Conservation (phyloP, 78 protist genomes). For the Planoprotostelium fungivorum region DNA sequence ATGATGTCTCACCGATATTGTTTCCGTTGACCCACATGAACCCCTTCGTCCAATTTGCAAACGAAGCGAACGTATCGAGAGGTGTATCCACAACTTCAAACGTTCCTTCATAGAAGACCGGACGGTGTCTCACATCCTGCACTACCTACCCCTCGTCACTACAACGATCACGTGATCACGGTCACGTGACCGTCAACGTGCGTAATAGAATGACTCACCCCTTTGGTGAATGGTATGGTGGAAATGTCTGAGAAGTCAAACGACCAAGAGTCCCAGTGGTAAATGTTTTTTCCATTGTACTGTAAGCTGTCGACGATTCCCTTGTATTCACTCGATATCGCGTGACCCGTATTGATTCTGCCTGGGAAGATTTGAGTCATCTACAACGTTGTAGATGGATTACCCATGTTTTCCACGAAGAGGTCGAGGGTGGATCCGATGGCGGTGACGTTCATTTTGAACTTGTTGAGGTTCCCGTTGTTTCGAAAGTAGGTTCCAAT, state of each 20-base stretch:
- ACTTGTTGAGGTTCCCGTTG: not conserved
- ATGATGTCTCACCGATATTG: slow-evolving; percentile 63
- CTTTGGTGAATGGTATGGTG: not conserved
- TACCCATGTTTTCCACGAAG: not conserved
- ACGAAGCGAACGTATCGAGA: slow-evolving; percentile 22
- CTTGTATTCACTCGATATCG: not conserved
- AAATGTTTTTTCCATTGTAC: not conserved
- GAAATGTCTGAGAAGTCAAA: not conserved
- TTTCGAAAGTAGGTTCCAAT: not conserved
- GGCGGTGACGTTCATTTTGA: not conserved
- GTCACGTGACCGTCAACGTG: too few relatives aligned
- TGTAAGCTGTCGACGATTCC: not conserved
- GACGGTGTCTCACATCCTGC: not conserved
- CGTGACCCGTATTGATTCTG: not conserved
- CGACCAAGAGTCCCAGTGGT: not conserved
- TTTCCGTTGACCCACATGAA: slow-evolving; percentile 49
- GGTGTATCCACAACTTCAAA: not conserved
- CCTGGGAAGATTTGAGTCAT: not conserved
- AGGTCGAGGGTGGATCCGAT: not conserved
- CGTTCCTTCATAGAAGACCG: slow-evolving; percentile 19
- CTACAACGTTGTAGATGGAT: not conserved
- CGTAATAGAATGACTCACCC: too few relatives aligned
- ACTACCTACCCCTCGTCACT: not conserved
- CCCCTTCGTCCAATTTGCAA: slow-evolving; percentile 29
- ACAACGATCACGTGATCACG: not conserved